A percentile compares a stretch with the other conserved stretches of the same genome.
These are phyloP conservation scores for Pseudisothecium myosuroides DNA, from an alignment of 225 moss, liverwort and hornwort genomes.

Conservation along the genomic window DNA sequence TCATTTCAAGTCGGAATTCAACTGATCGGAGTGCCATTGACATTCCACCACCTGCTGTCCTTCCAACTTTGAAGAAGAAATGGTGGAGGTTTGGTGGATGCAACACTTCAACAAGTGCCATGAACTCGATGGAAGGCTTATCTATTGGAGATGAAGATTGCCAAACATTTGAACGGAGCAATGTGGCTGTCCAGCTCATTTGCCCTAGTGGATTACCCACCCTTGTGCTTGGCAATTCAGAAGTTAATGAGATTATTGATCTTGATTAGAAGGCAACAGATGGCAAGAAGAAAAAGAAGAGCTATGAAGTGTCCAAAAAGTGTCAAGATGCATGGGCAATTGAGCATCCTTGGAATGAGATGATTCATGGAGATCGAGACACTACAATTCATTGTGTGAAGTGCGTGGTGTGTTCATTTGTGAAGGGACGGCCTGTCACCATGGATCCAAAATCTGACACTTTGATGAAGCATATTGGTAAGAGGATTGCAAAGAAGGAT, in stretches of 20 bases:
- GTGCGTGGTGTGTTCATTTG: neutral
- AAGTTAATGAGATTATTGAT: neutral
- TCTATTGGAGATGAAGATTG: neutral
- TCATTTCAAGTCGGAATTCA: neutral
- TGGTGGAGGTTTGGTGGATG: neutral
- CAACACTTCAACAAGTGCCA: neutral
- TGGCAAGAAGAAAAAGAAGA: neutral
- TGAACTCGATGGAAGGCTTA: neutral
- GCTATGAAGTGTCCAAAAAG: neutral
- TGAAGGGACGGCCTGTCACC: fast-evolving
- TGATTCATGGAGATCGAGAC: neutral
- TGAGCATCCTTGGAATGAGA: neutral
- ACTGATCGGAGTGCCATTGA: neutral
- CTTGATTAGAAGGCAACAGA: neutral
- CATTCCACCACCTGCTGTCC: fast-evolving
- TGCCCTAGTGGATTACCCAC: neutral
- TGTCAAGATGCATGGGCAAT: neutral
- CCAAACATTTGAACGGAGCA: fast-evolving
- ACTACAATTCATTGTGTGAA: neutral
- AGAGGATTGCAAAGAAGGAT: neutral
- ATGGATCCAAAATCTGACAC: neutral
- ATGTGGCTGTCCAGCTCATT: neutral
- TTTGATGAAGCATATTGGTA: neutral
- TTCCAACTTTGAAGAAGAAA: neutral
- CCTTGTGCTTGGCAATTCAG: neutral